Conservation (phyloP, 495 filamentous ascomycete genomes). For the Chaetomium fimeti region DNA sequence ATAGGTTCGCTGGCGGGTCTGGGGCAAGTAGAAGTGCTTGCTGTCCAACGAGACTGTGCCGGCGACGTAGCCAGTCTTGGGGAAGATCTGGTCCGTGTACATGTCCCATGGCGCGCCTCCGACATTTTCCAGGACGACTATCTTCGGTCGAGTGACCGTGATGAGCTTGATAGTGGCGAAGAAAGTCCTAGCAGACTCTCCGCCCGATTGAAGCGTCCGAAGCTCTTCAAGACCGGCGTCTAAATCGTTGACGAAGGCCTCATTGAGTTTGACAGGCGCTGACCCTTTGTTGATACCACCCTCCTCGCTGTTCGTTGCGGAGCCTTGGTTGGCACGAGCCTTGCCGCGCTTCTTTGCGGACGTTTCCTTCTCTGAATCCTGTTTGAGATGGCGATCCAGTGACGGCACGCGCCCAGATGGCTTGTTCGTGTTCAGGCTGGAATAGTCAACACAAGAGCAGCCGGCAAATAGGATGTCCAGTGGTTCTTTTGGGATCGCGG, state of each 20-base stretch:
- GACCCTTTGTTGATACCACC: no score
- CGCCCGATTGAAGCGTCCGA: slow-evolving; percentile 39
- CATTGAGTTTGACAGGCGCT: slow-evolving; percentile 8
- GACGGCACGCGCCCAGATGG: slow-evolving; percentile 30
- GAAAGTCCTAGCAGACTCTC: slow-evolving; percentile 73
- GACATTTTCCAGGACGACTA: slow-evolving; percentile 79
- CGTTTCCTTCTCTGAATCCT: background rate
- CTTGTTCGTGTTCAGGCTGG: slow-evolving; percentile 48
- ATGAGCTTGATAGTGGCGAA: slow-evolving; percentile 60
- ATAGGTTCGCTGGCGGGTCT: slow-evolving; percentile 72
- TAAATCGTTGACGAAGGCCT: slow-evolving; percentile 17
- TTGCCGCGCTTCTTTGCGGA: background rate
- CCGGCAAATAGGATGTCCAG: slow-evolving; percentile 71
- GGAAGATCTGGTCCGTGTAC: slow-evolving; percentile 50
- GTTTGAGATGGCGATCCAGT: slow-evolving; percentile 18
- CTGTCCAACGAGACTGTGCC: slow-evolving; percentile 55
- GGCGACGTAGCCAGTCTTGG: slow-evolving; percentile 56
- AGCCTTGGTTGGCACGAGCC: no score
- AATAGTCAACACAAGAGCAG: slow-evolving; percentile 77
- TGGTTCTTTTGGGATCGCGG: slow-evolving; percentile 55
- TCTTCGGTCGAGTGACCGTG: slow-evolving; percentile 52
- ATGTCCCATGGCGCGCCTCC: slow-evolving; percentile 59
- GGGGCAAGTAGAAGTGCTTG: slow-evolving; percentile 76
- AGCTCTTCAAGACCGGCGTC: slow-evolving; percentile 33
- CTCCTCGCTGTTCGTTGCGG: no score